Conservation (phyloP, 208 protist species). For the Leishmania turanica region DNA sequence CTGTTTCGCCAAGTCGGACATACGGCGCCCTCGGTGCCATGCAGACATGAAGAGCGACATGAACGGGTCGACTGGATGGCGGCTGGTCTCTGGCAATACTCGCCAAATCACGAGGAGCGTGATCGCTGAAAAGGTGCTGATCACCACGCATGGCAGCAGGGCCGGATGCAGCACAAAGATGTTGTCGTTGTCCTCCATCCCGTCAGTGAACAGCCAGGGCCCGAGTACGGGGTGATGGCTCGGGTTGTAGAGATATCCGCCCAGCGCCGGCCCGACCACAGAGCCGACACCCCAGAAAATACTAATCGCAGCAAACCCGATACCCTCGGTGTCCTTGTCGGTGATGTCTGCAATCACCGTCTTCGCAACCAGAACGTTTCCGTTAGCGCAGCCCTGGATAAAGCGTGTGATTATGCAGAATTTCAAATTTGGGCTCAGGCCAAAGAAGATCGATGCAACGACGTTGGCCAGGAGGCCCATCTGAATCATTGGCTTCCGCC, state of each 20-base stretch:
- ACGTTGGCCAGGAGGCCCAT: conserved; percentile 51
- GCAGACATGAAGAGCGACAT: conserved; percentile 23
- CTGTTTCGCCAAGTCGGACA: not conserved
- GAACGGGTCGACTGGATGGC: conserved; percentile 44
- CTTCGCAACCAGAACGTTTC: conserved; percentile 78
- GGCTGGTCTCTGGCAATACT: conserved; percentile 41
- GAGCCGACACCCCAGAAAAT: conserved; percentile 80
- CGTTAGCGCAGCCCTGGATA: conserved; percentile 75
- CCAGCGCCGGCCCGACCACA: conserved; percentile 60
- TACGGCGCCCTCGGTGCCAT: not conserved
- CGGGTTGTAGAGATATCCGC: conserved; percentile 71
- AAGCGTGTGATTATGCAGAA: conserved; percentile 64
- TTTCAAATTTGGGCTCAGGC: conserved; percentile 54
- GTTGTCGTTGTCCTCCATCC: conserved; percentile 28
- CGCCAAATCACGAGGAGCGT: conserved; percentile 31
- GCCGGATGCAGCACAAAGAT: conserved; percentile 43
- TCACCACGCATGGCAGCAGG: conserved; percentile 44
- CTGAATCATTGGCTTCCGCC: conserved; percentile 52
- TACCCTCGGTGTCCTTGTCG: conserved; percentile 67
- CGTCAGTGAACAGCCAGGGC: conserved; percentile 26
- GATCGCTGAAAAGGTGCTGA: conserved; percentile 32
- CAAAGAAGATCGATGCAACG: conserved; percentile 64
- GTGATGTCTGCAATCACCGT: conserved; percentile 80
- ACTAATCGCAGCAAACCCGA: conserved; percentile 96
- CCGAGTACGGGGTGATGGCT: conserved; percentile 33